Percentiles rank a stretch among this genome's conserved stretches.
phyloP scores from a whole-genome alignment of 2,329 filamentous ascomycete species.

The Hymenoscyphus repandus region DNA sequence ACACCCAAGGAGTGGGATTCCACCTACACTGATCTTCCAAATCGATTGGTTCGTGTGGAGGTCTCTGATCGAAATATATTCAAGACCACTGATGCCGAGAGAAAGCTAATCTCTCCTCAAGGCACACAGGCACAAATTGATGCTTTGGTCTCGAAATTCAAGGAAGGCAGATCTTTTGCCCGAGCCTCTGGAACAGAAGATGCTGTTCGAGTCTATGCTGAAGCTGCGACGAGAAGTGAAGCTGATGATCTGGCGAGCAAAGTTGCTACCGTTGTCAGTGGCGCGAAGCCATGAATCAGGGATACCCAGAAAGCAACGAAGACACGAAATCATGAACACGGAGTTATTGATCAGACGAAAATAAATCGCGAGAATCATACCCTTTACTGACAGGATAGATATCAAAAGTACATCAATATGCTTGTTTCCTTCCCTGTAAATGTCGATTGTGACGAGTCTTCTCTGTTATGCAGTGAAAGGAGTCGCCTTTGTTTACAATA shows the following conservation, averaged over 20 bases:
- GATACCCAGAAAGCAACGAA: not conserved
- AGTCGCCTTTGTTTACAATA: too few relatives aligned
- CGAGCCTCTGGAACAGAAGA: conserved; percentile 94
- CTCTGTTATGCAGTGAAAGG: too few relatives aligned
- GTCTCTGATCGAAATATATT: conserved; percentile 85
- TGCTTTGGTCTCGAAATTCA: conserved; percentile 81
- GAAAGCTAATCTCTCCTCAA: conserved; percentile 72
- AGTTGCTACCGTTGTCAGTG: conserved; percentile 45
- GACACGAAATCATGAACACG: conserved; percentile 8
- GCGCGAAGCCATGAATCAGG: conserved; percentile 1
- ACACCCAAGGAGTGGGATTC: conserved; percentile 83
- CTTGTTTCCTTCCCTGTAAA: too few relatives aligned
- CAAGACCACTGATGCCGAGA: conserved; percentile 87
- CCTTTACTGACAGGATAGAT: too few relatives aligned
- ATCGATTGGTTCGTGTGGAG: conserved; percentile 88
- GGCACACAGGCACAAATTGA: conserved; percentile 85
- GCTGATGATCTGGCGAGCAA: conserved; percentile 85
- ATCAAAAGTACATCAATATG: too few relatives aligned
- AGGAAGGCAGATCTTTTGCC: conserved; percentile 82
- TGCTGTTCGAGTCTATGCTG: conserved; percentile 90
- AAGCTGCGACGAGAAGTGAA: conserved; percentile 83
- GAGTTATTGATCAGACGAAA: too few relatives aligned
- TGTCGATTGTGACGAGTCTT: too few relatives aligned
- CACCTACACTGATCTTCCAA: conserved; percentile 91
- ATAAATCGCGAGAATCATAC: too few relatives aligned